Evolutionary conservation across 495 filamentous ascomycete genomes (phyloP).

Genomic region (Penicillium herquei): DNA sequence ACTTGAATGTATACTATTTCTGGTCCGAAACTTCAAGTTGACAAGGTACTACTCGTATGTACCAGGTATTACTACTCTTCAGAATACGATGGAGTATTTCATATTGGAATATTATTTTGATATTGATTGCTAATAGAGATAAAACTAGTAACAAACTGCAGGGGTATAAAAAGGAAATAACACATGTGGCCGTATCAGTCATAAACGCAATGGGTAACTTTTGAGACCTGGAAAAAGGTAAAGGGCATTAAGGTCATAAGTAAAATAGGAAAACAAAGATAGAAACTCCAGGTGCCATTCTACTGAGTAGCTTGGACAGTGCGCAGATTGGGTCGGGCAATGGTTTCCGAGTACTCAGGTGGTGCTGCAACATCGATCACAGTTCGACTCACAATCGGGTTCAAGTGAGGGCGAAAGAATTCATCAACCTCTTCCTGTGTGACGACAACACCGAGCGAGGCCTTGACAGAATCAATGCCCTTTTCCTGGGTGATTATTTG

Average conservation of each 20-base stretch:
- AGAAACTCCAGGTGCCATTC: no score
- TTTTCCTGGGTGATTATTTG: constrained; percentile 57
- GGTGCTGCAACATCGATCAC: constrained; percentile 19
- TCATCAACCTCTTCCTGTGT: constrained; percentile 38
- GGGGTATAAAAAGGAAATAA: no score
- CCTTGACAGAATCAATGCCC: constrained; percentile 17
- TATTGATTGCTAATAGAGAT: neutral
- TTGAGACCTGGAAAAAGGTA: no score
- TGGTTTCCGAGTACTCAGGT: constrained; percentile 20
- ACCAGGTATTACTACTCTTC: no score
- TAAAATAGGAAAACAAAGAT: no score
- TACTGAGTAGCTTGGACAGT: neutral
- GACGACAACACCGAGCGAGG: constrained; percentile 20
- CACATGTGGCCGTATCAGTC: no score
- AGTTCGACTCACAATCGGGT: constrained; percentile 9
- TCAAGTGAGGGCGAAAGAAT: constrained; percentile 41
- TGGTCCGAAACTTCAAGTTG: no score
- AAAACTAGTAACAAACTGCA: neutral
- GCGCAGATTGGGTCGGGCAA: neutral
- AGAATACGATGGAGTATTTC: no score
- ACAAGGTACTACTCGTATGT: no score
- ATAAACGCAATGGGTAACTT: no score
- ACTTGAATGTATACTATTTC: neutral
- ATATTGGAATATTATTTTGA: no score
- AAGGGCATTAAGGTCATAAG: no score